Base-by-base conservation (phyloP, 805 yeast species). In the Kuraishia ogatae region DNA sequence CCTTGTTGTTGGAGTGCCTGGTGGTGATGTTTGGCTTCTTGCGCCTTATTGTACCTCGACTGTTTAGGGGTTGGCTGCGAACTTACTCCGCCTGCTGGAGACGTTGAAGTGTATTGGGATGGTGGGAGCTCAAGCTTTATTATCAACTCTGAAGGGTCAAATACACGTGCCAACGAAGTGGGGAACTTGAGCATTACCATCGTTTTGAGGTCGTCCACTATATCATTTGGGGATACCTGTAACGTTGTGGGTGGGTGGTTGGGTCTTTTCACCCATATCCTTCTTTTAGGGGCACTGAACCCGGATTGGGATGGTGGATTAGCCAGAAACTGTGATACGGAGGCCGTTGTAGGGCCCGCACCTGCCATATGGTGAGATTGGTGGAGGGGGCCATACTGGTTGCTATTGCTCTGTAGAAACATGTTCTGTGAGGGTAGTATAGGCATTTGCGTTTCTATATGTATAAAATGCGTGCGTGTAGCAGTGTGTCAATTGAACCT, bases 151-250 rank as follows among this genome's bases (percentile, higher is more conserved):
- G 96, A 82, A 8, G 96, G 84, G 71, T 90, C 90, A 63, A 76
- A 79, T 50, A 72, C 65, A 57, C 79, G 66, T 2, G 83, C 87
- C 55, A 86, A 64, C 2, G 89, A 78, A 57, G 86, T 82, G 54
- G 96, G 87, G 66, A 79, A 87, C 61, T 85, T 87, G 50, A 71
- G 71, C 43, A 84, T 68, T 1, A 92, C 77, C 57, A 82, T 77
- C 11, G 77, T 71, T 63, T 92, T 92, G 61, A 92, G 72, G 67
- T 93, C 97, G 67, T 92, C 98, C 4, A 92, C 78, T 1, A 91
- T 77, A 64, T 88, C 93, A 21, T 68, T 64, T 29, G 81, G 81
- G 19, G 75, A 73, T 20, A 88, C 85, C 56, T 75, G 65, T 6
- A 92, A 69, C 1, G 96, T 80, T 0, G 97, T 89, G 2, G 97